Base-by-base conservation (phyloP, 2,329 filamentous ascomycete genomes). In the Ramularia endophylla region DNA sequence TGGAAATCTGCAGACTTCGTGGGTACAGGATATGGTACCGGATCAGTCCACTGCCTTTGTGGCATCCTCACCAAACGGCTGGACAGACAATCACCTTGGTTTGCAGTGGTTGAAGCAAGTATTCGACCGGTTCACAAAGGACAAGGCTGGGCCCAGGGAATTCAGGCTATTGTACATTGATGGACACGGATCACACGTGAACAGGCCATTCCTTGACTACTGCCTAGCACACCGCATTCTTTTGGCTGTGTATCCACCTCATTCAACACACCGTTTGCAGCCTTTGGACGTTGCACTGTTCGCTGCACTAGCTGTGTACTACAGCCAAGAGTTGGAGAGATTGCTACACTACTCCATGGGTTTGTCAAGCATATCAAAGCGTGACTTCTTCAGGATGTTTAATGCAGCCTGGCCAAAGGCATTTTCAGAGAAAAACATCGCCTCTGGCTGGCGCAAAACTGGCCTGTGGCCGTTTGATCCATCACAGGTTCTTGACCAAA, bases 131-230 rank as follows among this genome's bases (percentile, higher is more conserved):
- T 17, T 31, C 2, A 40, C 37, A 25, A 27, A 12, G 12, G 29
- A 15, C 13, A 40, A 40, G 25, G 37, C 37, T n/a, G 27, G 27
- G 17, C 30, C 27, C 17, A 19, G 15, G 4, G 31, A 29, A 27
- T 40, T 17, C 37, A 16, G 37, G 37, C 37, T 40, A 17, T 29
- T 40, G 11, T 18, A 17, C n/a, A n/a, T 40, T 25, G 27, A 40
- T 25, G 37, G 37, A 18, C 37, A 40, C n/a, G 37, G 37, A 17
- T 40, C 27, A 19, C 27, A 40, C 29, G 12, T 31, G 27, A 40
- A 18, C 19, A 40, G 31, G 13, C n/a, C 17, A 17, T 40, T 40
- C 37, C 29, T 40, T 11, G 22, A 33, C 15, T 33, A 33, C 18
- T 17, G 15, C 15, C 15, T 33, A 16, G 15, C 3, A 19, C n/a